Percentiles rank a stretch among this genome's conserved stretches.
These are phyloP conservation scores for Pholiota adiposa DNA, from an alignment of 1,284 basidiomycete genomes.

Conservation along the genomic window DNA sequence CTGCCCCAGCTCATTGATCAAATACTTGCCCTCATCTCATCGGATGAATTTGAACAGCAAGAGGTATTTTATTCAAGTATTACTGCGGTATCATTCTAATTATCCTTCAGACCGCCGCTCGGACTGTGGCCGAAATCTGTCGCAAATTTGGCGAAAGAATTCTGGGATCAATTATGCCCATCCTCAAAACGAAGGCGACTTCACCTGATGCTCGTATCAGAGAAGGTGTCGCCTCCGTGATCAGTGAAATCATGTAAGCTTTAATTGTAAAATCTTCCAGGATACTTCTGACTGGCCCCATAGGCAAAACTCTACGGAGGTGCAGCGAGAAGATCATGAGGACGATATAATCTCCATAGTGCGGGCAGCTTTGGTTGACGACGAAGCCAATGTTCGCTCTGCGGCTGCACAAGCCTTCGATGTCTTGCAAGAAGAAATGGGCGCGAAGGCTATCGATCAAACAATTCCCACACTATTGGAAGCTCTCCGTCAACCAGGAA, in stretches of 20 bases:
- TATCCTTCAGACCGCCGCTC: constrained; percentile 71
- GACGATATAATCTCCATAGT: constrained; percentile 89
- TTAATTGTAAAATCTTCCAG: background rate
- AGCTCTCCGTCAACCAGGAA: constrained; percentile 90
- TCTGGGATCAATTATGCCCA: constrained; percentile 82
- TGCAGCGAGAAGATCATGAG: constrained; percentile 90
- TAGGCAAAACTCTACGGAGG: constrained; percentile 85
- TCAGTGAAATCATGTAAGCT: constrained; percentile 87
- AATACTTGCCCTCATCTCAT: constrained; percentile 78
- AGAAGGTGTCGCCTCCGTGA: constrained; percentile 87
- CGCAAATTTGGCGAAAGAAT: constrained; percentile 97
- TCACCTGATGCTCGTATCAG: constrained; percentile 79
- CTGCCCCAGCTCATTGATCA: constrained; percentile 85
- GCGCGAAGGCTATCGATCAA: constrained; percentile 92
- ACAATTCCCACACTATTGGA: constrained; percentile 96
- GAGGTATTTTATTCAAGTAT: constrained; percentile 60
- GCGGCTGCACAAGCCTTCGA: constrained; percentile 97
- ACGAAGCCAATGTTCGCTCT: constrained; percentile 84
- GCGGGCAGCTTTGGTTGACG: constrained; percentile 87
- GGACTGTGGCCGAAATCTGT: constrained; percentile 88
- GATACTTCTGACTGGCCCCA: constrained; percentile 4
- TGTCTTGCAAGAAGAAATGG: constrained; percentile 88
- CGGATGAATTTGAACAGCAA: constrained; percentile 84
- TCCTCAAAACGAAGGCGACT: constrained; percentile 71
- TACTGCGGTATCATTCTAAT: background rate